Conservation (phyloP, 2,329 filamentous ascomycete genomes). For the Nakataea oryzae region DNA sequence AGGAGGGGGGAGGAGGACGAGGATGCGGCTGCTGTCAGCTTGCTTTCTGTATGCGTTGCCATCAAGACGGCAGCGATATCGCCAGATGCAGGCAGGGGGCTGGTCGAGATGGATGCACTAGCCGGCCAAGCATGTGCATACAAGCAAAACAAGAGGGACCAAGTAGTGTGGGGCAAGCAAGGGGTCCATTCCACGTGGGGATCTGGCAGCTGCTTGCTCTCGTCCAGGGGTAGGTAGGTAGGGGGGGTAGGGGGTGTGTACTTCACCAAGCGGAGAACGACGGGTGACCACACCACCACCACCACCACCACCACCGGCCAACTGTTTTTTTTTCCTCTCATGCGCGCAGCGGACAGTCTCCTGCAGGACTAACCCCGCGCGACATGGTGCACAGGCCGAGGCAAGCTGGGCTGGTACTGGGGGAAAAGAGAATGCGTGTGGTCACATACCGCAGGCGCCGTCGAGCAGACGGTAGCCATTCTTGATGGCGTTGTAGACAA, state of each 20-base stretch:
- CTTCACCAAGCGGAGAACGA: not conserved
- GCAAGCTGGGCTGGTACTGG: not conserved
- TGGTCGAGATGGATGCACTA: not conserved
- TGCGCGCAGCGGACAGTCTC: not conserved
- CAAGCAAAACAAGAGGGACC: not conserved
- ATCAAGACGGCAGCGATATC: not conserved
- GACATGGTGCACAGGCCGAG: not conserved
- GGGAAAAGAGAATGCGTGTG: not conserved
- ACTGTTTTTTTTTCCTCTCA: not conserved
- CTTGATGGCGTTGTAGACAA: constrained; percentile 67
- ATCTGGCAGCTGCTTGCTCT: not conserved
- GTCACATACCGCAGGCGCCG: constrained; percentile 46
- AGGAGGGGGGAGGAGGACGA: too few relatives aligned
- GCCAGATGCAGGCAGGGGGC: not conserved
- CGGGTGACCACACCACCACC: not conserved
- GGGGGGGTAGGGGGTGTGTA: not conserved
- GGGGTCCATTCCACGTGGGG: not conserved
- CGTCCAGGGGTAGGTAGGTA: not conserved
- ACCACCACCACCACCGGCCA: too few relatives aligned
- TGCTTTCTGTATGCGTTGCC: not conserved
- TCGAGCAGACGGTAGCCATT: constrained; percentile 50
- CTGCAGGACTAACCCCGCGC: not conserved
- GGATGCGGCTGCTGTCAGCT: not conserved
- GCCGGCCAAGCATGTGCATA: not conserved
- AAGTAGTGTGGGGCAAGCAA: not conserved